Evolutionary conservation across 2,329 filamentous ascomycete genomes (phyloP).

Genomic region (Rachicladosporium sp.): DNA sequence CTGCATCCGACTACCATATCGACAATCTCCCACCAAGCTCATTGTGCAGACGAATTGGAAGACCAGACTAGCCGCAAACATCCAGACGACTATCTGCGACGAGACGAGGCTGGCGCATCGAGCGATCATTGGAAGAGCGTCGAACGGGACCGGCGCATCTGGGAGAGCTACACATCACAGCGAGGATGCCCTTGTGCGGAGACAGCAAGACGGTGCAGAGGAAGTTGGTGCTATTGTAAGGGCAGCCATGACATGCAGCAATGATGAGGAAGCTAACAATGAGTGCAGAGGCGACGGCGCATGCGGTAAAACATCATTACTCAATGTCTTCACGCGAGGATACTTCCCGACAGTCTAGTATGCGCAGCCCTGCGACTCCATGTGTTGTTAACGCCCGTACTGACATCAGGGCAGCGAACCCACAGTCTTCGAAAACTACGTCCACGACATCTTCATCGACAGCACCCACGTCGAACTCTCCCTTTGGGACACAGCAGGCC

Average conservation of each 20-base stretch:
- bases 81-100: too few relatives aligned
- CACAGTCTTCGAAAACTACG: constrained; percentile 97
- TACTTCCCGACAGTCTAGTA: constrained; percentile 96
- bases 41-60: too few relatives aligned
- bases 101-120: too few relatives aligned
- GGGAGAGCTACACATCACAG: background rate
- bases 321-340: constrained; percentile 97
- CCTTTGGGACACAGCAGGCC: constrained; percentile 94
- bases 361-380: too few relatives aligned
- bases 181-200: constrained; percentile 36
- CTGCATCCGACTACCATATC: too few relatives aligned
- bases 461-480: constrained; percentile 94
- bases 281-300: constrained; percentile 74
- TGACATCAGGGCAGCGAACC: constrained; percentile 53
- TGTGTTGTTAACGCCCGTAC: too few relatives aligned
- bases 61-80: too few relatives aligned
- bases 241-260: too few relatives aligned
- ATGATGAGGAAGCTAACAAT: constrained; percentile 11
- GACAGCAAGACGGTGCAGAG: constrained; percentile 68
- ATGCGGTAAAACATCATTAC: constrained; percentile 87
- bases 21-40: too few relatives aligned
- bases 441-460: constrained; percentile 98
- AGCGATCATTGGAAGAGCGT: too few relatives aligned
- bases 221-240: constrained; percentile 88
- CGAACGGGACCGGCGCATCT: too few relatives aligned